Conservation (phyloP, 495 filamentous ascomycete genomes). For the Podospora tetraspora region DNA sequence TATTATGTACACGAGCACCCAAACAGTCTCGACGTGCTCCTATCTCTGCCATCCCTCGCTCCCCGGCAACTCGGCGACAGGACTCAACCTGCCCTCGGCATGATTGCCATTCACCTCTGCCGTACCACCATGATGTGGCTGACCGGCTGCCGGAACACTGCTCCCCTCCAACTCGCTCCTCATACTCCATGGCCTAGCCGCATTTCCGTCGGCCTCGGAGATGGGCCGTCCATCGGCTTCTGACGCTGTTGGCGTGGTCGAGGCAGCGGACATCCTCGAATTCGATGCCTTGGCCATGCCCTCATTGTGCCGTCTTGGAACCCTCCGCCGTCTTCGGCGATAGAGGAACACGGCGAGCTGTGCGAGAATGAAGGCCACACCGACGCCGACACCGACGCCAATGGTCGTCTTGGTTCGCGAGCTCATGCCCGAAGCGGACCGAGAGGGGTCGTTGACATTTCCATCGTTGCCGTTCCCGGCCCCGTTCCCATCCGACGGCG, state of each 20-base stretch:
- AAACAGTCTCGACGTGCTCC: neutral
- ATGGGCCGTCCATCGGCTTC: constrained; percentile 15
- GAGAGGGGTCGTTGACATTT: neutral
- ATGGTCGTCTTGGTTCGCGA: constrained; percentile 21
- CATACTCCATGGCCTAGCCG: constrained; percentile 22
- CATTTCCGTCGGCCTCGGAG: constrained; percentile 20
- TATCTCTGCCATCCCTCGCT: constrained; percentile 7
- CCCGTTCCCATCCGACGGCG: neutral
- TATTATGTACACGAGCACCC: neutral
- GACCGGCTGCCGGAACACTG: neutral
- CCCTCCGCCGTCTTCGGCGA: neutral
- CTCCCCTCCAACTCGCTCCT: constrained; percentile 25
- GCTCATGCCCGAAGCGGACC: constrained; percentile 4
- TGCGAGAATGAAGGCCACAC: constrained; percentile 5
- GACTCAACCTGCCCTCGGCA: constrained; percentile 8
- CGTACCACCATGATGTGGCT: neutral
- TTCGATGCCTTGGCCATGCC: neutral
- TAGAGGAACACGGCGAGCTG: constrained; percentile 12
- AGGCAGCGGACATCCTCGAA: neutral
- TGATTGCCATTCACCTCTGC: neutral
- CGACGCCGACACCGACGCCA: constrained; percentile 14
- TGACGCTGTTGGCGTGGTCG: constrained; percentile 7
- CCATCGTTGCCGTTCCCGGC: neutral
- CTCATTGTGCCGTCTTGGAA: neutral
- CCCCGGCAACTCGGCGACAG: constrained; percentile 20